Conservation (phyloP, 2,329 filamentous ascomycete genomes). For the Hypoxylon sp. region DNA sequence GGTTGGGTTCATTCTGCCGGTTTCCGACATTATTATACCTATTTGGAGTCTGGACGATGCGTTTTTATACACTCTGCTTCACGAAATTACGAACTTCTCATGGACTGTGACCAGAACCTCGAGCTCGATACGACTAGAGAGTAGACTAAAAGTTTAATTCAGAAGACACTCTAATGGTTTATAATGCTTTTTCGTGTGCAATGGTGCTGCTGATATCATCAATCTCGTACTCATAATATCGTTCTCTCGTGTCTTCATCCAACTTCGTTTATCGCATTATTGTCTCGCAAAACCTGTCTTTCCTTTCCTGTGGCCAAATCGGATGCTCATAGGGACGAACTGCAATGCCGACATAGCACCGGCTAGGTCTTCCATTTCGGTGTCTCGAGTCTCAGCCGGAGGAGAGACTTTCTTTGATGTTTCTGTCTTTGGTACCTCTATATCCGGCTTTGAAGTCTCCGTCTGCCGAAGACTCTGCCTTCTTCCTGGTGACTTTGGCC, state of each 20-base stretch:
- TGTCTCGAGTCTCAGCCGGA: slow-evolving; percentile 56
- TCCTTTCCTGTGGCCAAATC: slow-evolving; percentile 72
- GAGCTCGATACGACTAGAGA: slow-evolving; percentile 2
- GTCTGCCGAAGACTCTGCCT: slow-evolving; percentile 52
- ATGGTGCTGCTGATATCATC: slow-evolving; percentile 14
- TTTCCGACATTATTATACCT: slow-evolving; percentile 34
- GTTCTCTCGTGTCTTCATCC: slow-evolving; percentile 38
- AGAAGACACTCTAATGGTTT: slow-evolving; percentile 16
- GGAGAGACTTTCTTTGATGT: slow-evolving; percentile 29
- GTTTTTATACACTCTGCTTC: slow-evolving; percentile 24
- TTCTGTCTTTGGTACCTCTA: slow-evolving; percentile 35
- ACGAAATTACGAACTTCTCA: slow-evolving; percentile 28
- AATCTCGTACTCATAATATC: slow-evolving; percentile 35
- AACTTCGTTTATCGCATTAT: slow-evolving; percentile 53
- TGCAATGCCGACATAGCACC: slow-evolving; percentile 79
- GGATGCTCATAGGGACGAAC: slow-evolving; percentile 77
- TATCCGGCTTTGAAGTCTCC: slow-evolving; percentile 37
- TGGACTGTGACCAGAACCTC: background rate
- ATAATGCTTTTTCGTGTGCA: slow-evolving; percentile 20
- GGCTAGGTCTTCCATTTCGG: slow-evolving; percentile 74
- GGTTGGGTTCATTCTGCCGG: slow-evolving; percentile 25
- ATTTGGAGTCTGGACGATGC: slow-evolving; percentile 27
- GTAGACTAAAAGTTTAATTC: slow-evolving; percentile 35
- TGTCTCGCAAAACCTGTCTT: slow-evolving; percentile 68
- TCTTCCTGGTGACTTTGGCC: slow-evolving; percentile 45